These are phyloP conservation scores for Suhomyces yuchorum DNA, from an alignment of 1,139 yeast species.

Conservation along the genomic window DNA sequence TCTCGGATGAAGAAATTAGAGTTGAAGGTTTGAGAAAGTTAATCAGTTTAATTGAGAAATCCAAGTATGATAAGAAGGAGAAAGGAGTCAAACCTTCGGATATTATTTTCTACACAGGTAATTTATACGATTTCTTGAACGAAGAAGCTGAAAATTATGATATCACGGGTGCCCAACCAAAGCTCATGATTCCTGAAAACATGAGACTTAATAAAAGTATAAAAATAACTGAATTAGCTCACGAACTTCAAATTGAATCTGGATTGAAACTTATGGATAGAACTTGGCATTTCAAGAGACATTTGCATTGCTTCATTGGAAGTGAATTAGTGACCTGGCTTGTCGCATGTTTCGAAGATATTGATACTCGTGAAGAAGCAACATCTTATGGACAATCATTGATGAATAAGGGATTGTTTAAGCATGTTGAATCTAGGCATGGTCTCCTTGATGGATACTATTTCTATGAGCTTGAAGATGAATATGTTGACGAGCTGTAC, in stretches of 20 bases:
- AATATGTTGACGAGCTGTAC: conserved; percentile 46
- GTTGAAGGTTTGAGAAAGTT: conserved; percentile 83
- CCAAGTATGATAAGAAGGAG: conserved; percentile 47
- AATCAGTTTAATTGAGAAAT: conserved; percentile 65
- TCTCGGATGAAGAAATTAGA: conserved; percentile 79
- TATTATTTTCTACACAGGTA: conserved; percentile 85
- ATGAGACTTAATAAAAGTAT: conserved; percentile 40
- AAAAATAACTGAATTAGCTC: conserved; percentile 51
- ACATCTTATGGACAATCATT: conserved; percentile 73
- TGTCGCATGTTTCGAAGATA: conserved; percentile 73
- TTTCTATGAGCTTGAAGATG: conserved; percentile 72
- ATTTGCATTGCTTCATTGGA: conserved; percentile 80
- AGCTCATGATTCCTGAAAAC: conserved; percentile 38
- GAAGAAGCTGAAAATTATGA: conserved; percentile 45
- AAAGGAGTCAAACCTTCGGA: conserved; percentile 60
- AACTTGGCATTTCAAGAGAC: conserved; percentile 87
- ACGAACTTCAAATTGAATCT: conserved; percentile 69
- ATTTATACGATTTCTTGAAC: conserved; percentile 65
- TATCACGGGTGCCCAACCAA: conserved; percentile 38
- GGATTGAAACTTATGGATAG: conserved; percentile 70
- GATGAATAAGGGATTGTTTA: conserved; percentile 71
- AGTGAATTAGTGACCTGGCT: conserved; percentile 86
- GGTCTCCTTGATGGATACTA: conserved; percentile 90
- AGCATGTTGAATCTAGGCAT: conserved; percentile 82
- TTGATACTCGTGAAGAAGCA: conserved; percentile 81